These are phyloP conservation scores for Geosiphon pyriformis DNA, from an alignment of 192 early-diverging fungal species.

Conservation along the genomic window DNA sequence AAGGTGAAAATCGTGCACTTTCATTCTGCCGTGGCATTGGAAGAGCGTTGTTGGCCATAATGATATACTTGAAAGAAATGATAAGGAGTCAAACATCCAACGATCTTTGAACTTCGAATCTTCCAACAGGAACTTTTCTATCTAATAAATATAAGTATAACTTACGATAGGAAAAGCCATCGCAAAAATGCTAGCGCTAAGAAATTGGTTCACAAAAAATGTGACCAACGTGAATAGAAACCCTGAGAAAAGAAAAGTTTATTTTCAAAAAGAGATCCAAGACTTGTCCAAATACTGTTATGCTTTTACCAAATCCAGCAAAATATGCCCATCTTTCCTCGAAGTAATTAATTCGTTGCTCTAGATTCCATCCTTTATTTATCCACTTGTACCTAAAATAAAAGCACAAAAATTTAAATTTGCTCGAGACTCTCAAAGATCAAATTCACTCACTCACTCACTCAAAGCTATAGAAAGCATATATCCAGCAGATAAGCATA, in stretches of 20 bases:
- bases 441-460: too few relatives aligned
- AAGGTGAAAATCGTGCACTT: slow-evolving; percentile 2
- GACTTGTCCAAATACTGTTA: too few relatives aligned
- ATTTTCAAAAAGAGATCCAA: not conserved
- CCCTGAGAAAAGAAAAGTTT: slow-evolving; percentile 23
- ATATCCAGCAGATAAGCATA: slow-evolving; percentile 40
- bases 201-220: slow-evolving; percentile 44
- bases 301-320: slow-evolving; percentile 52
- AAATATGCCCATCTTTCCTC: slow-evolving; percentile 58
- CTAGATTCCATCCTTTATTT: slow-evolving; percentile 45
- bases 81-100: too few relatives aligned
- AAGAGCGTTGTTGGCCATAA: slow-evolving; percentile 45
- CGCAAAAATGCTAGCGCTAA: slow-evolving; percentile 44
- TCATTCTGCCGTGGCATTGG: slow-evolving; percentile 33
- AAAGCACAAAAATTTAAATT: too few relatives aligned
- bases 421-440: too few relatives aligned
- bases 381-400: slow-evolving; percentile 51
- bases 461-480: slow-evolving; percentile 50
- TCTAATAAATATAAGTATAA: not conserved
- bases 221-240: slow-evolving; percentile 39
- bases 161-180: slow-evolving; percentile 46
- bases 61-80: slow-evolving; percentile 41
- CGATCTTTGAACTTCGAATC: too few relatives aligned
- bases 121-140: too few relatives aligned
- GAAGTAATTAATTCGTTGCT: slow-evolving; percentile 48